Percentiles rank a stretch among this genome's conserved stretches.
Conservation (phyloP, 768 basidiomycete genomes). For the Amanita inopinata region DNA sequence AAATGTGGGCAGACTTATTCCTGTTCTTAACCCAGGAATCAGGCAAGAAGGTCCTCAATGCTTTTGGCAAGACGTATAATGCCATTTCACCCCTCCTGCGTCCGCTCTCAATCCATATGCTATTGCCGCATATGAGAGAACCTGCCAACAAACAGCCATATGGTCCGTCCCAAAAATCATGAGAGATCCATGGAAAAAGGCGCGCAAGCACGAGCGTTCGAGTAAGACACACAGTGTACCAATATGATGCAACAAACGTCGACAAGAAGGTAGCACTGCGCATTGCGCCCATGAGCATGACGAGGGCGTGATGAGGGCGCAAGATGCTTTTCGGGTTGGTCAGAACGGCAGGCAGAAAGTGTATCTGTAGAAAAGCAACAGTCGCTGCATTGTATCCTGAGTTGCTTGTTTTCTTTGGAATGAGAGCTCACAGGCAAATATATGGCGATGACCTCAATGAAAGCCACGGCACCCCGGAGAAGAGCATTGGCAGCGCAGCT, state of each 20-base stretch:
- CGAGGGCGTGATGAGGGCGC: conserved; percentile 28
- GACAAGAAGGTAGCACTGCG: conserved; percentile 69
- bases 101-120: conserved; percentile 73
- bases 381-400: too few species aligned
- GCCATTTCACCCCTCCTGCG: conserved; percentile 70
- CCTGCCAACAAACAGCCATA: conserved; percentile 58
- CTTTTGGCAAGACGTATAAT: conserved; percentile 67
- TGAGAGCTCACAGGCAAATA: conserved; percentile 56
- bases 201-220: conserved; percentile 58
- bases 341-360: conserved; percentile 57
- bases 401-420: too few species aligned
- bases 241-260: conserved; percentile 60
- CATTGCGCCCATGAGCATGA: conserved; percentile 38
- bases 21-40: conserved; percentile 39
- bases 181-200: conserved; percentile 55
- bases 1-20: conserved; percentile 26
- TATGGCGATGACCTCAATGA: conserved; percentile 51
- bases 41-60: conserved; percentile 55
- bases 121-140: conserved; percentile 60
- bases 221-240: conserved; percentile 59
- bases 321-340: conserved; percentile 47
- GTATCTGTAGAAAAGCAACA: too few species aligned
- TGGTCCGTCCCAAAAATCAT: conserved; percentile 76
- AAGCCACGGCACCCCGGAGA: conserved; percentile 45
- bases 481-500: conserved; percentile 54